Evolutionary conservation across 2,329 filamentous ascomycete genomes (phyloP).

Genomic region (Neospermospora avenae): DNA sequence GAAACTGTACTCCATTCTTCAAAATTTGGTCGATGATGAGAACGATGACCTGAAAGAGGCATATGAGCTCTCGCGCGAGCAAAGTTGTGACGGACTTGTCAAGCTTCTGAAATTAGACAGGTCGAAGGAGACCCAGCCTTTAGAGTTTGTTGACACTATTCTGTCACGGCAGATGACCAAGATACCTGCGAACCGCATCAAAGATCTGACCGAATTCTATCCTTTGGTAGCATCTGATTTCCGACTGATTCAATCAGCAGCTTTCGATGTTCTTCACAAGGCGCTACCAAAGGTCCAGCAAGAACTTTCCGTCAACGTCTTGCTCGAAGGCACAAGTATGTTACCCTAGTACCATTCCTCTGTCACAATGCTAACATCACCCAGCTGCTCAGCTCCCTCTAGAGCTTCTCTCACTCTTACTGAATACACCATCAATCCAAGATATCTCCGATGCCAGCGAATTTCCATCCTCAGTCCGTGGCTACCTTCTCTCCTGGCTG

Average conservation of each 20-base stretch:
- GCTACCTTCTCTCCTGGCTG: conserved; percentile 86
- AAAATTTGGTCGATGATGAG: conserved; percentile 64
- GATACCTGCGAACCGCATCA: conserved; percentile 58
- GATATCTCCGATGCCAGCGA: conserved; percentile 60
- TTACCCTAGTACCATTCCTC: neutral
- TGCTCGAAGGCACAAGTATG: conserved; percentile 64
- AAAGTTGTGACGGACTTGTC: conserved; percentile 56
- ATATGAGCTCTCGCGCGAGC: conserved; percentile 44
- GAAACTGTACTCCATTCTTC: conserved; percentile 63
- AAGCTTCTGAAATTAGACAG: conserved; percentile 57
- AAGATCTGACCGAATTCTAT: conserved; percentile 68
- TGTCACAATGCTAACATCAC: conserved; percentile 13
- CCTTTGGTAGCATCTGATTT: conserved; percentile 73
- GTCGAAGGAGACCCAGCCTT: conserved; percentile 54
- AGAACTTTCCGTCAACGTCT: conserved; percentile 72
- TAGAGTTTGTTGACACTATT: conserved; percentile 71
- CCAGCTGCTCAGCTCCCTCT: conserved; percentile 69
- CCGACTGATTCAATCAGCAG: conserved; percentile 70
- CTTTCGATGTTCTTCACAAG: conserved; percentile 75
- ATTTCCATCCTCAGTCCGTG: conserved; percentile 68
- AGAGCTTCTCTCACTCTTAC: conserved; percentile 78
- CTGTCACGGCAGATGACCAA: conserved; percentile 66
- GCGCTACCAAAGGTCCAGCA: conserved; percentile 78
- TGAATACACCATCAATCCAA: conserved; percentile 73
- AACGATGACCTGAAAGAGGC: conserved; percentile 86